Percentiles rank a stretch among this genome's conserved stretches.
Evolutionary conservation across 2,329 filamentous ascomycete species (phyloP).

Genomic region (Lomentospora prolificans): DNA sequence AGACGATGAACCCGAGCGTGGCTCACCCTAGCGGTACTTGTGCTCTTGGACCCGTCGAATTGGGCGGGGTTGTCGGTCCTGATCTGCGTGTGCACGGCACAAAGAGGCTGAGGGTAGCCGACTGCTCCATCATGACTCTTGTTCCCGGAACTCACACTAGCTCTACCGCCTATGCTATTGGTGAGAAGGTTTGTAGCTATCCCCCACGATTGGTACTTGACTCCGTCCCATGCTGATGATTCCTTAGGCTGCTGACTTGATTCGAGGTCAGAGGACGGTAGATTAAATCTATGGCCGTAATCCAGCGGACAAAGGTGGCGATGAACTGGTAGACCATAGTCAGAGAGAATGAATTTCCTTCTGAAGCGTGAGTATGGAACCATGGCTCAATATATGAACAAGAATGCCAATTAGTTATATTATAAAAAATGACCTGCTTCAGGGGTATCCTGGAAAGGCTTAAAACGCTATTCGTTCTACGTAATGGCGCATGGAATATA

Average conservation of each 20-base stretch:
- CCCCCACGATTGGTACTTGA: background rate
- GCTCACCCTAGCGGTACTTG: constrained; percentile 11
- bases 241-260: constrained; percentile 11
- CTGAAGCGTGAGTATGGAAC: too few relatives aligned
- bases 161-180: constrained; percentile 34
- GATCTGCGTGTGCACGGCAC: constrained; percentile 28
- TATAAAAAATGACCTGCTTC: too few relatives aligned
- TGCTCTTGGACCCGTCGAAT: constrained; percentile 9
- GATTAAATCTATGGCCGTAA: background rate
- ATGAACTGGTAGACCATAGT: too few relatives aligned
- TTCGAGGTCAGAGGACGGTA: constrained; percentile 4
- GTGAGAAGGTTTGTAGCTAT: constrained; percentile 24
- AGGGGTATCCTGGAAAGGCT: too few relatives aligned
- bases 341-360: too few relatives aligned
- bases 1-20: constrained; percentile 9
- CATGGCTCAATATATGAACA: too few relatives aligned
- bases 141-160: constrained; percentile 32
- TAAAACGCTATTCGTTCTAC: too few relatives aligned
- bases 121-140: constrained; percentile 29
- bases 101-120: constrained; percentile 27
- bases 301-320: too few relatives aligned
- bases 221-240: background rate
- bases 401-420: too few relatives aligned
- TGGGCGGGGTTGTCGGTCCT: constrained; percentile 12
- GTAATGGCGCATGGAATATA: too few relatives aligned